Evolutionary conservation across 1,284 basidiomycete genomes (phyloP), one percentile per base, ranked within the genome.

Genomic region (Irpex lacteus): DNA sequence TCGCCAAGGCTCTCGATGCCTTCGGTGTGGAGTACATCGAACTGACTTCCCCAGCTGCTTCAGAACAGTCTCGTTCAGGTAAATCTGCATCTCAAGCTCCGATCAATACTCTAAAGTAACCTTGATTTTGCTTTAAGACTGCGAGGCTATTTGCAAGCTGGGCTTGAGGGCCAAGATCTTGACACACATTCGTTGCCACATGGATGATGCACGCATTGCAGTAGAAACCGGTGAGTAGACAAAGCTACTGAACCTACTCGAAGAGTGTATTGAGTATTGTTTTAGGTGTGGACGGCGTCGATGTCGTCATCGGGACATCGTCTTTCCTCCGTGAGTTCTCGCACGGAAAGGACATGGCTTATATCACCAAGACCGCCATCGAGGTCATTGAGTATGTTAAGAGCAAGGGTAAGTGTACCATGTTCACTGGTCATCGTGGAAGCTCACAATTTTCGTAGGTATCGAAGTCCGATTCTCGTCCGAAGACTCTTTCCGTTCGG

Each of bases 11-110:
- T 37, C 88, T 98, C 62, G 96, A 98, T 83, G 95, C 95, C 60
- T 98, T 98, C 74, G 98, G 98, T 75, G 98, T 99, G 67, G 98
- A 99, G 78, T 99, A 98, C 86, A 97, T 99, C 76, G 98, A 99
- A 78, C 89, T 99, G 74, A 99, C 98, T 32, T 98, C 96, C 21
- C 98, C 98, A 58, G 96, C 94, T 58, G 98, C 98, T 37, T 98
- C 96, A 6, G 97, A 98, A 75, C 96, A 99, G 80, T 98, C 96
- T 34, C 87, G 94, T 61, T 80, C 83, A 34, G 74, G 74, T 74
- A 19, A 11, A 70, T 66, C 60, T 21, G 50, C 9, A 18, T 21
- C 49, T 15, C 18, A 21, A 40, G 19, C 49, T 36, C 19, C 8
- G 4, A 52, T 47, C 11, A 47, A 11, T 47, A 13, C 11, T 47